Evolutionary conservation across 2,329 filamentous ascomycete genomes (phyloP), one percentile per base, ranked within the genome.

Genomic region (Fusarium siculi): DNA sequence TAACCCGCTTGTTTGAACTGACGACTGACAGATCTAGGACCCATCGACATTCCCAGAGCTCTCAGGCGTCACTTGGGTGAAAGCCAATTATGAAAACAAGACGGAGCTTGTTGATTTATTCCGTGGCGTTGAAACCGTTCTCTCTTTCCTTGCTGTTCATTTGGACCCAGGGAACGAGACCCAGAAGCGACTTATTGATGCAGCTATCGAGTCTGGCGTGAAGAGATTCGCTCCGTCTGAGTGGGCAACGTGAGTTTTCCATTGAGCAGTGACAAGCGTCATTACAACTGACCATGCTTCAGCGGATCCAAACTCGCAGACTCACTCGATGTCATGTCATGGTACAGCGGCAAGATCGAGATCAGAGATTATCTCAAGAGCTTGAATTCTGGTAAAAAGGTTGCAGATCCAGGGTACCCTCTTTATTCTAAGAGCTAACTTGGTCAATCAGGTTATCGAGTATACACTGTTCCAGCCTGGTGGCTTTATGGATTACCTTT

Each of bases 401-500:
- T 43, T 23, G 1, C 2, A 0, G 16, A 9, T 0, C 5, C 4
- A 0, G 3, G 1, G 8, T 1, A 1, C 1, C 5, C 1, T 34
- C 6, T 7, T 6, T 2, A 9, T 1, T n/a, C n/a, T n/a, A n/a
- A n/a, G n/a, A n/a, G n/a, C 30, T 62, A 2, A 43, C 0, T 0
- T 2, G 2, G 0, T 4, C 16, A 19, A 34, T 34, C 0, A 68
- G 65, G 14, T 49, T 1, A 14, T 68, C 8, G 65, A 68, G 18
- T 68, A 68, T 28, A 49, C 54, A 2, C 47, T 65, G 0, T 68
- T 68, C 5, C 65, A 68, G 0, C 65, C 65, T 0, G 65, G 65
- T 4, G 63, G 34, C 1, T 68, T 68, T 1, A 68, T 68, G 65
- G 65, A 68, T 36, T 68, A 68, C 50, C 21, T 68, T 16, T 62